A percentile compares a stretch with the other conserved stretches of the same genome.
Evolutionary conservation across 1,284 basidiomycete genomes (phyloP).

Genomic region (Ceratobasidium sp.): DNA sequence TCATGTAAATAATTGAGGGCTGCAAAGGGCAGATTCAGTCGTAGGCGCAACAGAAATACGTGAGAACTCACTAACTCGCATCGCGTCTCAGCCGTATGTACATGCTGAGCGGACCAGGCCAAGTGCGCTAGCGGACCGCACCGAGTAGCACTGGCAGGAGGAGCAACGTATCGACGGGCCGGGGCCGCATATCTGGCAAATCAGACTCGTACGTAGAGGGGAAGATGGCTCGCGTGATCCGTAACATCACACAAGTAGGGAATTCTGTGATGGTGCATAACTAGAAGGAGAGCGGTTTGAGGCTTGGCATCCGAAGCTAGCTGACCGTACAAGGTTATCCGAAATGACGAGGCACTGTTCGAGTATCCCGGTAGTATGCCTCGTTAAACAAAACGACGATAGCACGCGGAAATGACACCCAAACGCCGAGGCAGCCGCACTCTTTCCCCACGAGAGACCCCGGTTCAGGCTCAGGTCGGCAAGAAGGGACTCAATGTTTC

Average conservation of each 20-base stretch:
- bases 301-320: not conserved
- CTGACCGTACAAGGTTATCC: too few species aligned
- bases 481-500: too few species aligned
- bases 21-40: too few species aligned
- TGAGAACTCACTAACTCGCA: too few species aligned
- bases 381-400: too few species aligned
- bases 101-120: not conserved
- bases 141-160: not conserved
- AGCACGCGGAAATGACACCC: too few species aligned
- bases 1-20: not conserved
- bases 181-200: not conserved
- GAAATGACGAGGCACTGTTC: too few species aligned
- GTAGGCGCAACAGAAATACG: too few species aligned
- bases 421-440: too few species aligned
- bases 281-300: not conserved
- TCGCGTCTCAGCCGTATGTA: not conserved
- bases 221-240: not conserved
- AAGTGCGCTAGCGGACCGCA: not conserved
- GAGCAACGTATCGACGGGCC: not conserved
- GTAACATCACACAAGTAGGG: not conserved
- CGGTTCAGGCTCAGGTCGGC: too few species aligned
- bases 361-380: too few species aligned
- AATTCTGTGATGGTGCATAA: not conserved
- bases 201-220: not conserved
- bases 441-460: too few species aligned